phyloP scores from a whole-genome alignment of 2,329 filamentous ascomycete genomes.

The Paraphaeosphaeria sporulosa region DNA sequence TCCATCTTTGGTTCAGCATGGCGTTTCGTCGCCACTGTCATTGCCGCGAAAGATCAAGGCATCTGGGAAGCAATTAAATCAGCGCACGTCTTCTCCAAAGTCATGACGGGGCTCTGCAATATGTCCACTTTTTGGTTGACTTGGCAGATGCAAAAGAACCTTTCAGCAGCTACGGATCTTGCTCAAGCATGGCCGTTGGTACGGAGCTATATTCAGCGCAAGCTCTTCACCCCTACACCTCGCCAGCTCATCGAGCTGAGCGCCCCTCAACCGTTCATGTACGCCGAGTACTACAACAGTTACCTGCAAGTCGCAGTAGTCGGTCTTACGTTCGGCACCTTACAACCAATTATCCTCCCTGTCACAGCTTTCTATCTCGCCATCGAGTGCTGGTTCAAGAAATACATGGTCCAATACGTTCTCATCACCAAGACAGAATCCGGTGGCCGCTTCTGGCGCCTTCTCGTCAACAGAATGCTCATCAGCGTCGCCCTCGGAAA shows the following conservation, averaged over 20 bases:
- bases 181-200: constrained; percentile 83
- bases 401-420: constrained; percentile 84
- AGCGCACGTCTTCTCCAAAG: constrained; percentile 66
- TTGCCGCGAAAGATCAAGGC: constrained; percentile 61
- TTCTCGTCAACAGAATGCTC: constrained; percentile 89
- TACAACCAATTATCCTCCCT: constrained; percentile 87
- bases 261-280: constrained; percentile 90
- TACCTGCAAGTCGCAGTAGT: constrained; percentile 93
- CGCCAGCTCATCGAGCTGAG: constrained; percentile 91
- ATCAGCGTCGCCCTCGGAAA: constrained; percentile 82
- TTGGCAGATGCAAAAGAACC: constrained; percentile 89
- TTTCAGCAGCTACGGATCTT: constrained; percentile 82
- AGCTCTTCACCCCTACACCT: constrained; percentile 85
- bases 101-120: constrained; percentile 79
- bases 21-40: constrained; percentile 74
- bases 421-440: constrained; percentile 97
- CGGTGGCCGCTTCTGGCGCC: constrained; percentile 88
- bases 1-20: constrained; percentile 90
- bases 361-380: constrained; percentile 88
- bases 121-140: constrained; percentile 88
- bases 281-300: constrained; percentile 97
- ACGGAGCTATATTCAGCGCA: constrained; percentile 80
- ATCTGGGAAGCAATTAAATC: constrained; percentile 73
- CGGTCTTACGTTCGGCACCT: constrained; percentile 79
- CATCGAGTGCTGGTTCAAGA: constrained; percentile 88